phyloP scores from a whole-genome alignment of 169 alveolate species.

The Eimeria falciformis region DNA sequence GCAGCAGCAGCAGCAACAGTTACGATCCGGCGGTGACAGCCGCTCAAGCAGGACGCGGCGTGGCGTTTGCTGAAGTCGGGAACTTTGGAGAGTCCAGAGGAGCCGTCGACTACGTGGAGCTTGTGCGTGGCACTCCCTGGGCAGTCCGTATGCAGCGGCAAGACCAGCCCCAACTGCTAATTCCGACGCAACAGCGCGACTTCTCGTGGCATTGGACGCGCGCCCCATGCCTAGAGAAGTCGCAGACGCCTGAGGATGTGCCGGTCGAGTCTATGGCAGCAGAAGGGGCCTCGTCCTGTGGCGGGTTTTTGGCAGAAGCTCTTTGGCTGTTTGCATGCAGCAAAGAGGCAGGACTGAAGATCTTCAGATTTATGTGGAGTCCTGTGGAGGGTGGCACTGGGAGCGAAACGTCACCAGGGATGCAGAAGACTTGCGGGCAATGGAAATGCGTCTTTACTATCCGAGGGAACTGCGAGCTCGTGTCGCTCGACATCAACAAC shows the following conservation, averaged over 20 bases:
- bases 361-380: conserved; percentile 68
- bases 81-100: conserved; percentile 36
- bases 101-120: conserved; percentile 45
- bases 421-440: conserved; percentile 5
- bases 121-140: conserved; percentile 61
- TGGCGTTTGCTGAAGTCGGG: conserved; percentile 44
- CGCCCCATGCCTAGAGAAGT: conserved; percentile 1
- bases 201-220: conserved; percentile 52
- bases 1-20: conserved; percentile 23
- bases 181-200: background rate
- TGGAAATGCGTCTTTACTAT: conserved; percentile 68
- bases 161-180: conserved; percentile 20
- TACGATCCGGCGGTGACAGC: conserved; percentile 18
- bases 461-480: conserved; percentile 38
- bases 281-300: background rate
- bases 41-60: conserved; percentile 45
- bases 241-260: background rate
- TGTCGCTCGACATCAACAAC: conserved; percentile 62
- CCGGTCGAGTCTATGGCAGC: background rate
- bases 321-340: conserved; percentile 77
- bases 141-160: conserved; percentile 12
- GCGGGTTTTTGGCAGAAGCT: conserved; percentile 68
- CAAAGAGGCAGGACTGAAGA: conserved; percentile 54
- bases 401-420: background rate
- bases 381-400: background rate